Percentiles rank a stretch among this genome's conserved stretches.
These are phyloP conservation scores for Paecilomyces fulvus DNA, from an alignment of 2,329 filamentous ascomycete genomes.

Conservation along the genomic window DNA sequence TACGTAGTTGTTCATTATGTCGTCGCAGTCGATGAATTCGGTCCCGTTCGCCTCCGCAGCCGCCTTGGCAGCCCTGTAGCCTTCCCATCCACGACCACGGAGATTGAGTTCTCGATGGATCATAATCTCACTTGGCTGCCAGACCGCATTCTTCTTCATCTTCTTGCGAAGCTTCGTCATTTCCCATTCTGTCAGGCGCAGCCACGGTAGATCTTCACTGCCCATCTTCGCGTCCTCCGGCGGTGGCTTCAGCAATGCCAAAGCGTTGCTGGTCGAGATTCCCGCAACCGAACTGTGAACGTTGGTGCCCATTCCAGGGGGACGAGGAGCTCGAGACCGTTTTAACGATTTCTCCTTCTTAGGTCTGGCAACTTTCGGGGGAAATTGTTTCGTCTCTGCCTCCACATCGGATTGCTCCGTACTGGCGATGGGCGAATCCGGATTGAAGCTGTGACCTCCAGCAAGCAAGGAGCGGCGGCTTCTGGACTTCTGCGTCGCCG, in stretches of 20 bases:
- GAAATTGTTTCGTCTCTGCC: slow-evolving; percentile 19
- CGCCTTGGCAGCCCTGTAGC: slow-evolving; percentile 41
- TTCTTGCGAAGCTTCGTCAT: slow-evolving; percentile 58
- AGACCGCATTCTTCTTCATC: slow-evolving; percentile 65
- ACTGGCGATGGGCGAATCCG: slow-evolving; percentile 38
- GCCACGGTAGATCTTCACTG: slow-evolving; percentile 55
- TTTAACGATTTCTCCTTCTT: slow-evolving; percentile 37
- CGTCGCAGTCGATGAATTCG: slow-evolving; percentile 50
- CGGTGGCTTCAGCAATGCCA: slow-evolving; percentile 51
- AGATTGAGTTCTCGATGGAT: slow-evolving; percentile 55
- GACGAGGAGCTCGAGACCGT: slow-evolving; percentile 12
- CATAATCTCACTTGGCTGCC: slow-evolving; percentile 60
- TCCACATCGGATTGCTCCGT: slow-evolving; percentile 39
- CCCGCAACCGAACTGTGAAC: slow-evolving; percentile 46
- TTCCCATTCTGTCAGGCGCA: slow-evolving; percentile 57
- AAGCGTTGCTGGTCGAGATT: slow-evolving; percentile 54
- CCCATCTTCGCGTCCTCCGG: slow-evolving; percentile 52
- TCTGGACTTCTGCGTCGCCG: slow-evolving; percentile 25
- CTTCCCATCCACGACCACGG: slow-evolving; percentile 47
- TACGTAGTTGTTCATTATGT: slow-evolving; percentile 29
- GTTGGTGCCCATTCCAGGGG: slow-evolving; percentile 39
- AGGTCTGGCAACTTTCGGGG: slow-evolving; percentile 14
- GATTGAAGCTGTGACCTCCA: slow-evolving; percentile 30
- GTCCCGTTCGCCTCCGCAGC: slow-evolving; percentile 44
- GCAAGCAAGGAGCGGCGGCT: slow-evolving; percentile 27